Evolutionary conservation across 345 rosid species (phyloP).

Genomic region (Trapa incisa): DNA sequence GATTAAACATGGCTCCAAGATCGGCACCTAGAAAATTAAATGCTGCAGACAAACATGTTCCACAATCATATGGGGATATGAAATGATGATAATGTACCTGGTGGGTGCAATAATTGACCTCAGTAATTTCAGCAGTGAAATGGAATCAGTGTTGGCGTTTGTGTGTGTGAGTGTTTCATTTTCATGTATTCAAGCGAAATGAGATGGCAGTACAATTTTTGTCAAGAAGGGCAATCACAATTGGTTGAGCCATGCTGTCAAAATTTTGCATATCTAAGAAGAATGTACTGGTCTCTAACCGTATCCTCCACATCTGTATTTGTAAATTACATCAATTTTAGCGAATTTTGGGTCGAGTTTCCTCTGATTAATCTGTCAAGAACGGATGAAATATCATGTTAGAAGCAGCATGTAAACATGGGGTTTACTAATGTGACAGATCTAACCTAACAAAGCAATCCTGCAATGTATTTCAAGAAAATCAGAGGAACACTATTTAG

Average conservation of each 20-base stretch:
- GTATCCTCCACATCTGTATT: background rate
- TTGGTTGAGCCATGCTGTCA: background rate
- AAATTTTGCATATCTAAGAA: background rate
- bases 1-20: background rate
- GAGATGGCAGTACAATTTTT: background rate
- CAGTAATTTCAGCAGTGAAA: background rate
- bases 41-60: background rate
- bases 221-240: background rate
- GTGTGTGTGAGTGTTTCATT: background rate
- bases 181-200: background rate
- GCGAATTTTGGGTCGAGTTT: background rate
- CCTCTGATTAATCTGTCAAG: background rate
- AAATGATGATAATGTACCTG: background rate
- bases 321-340: background rate
- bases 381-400: background rate
- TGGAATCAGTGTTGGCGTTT: background rate
- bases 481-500: background rate
- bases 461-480: background rate
- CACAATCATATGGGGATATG: background rate
- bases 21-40: background rate
- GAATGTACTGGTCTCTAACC: background rate
- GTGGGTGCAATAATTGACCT: background rate
- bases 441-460: no score
- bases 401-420: background rate
- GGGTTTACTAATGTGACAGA: no score